Conservation (phyloP, 2,329 filamentous ascomycete species). For the Scytalidium lignicola region DNA sequence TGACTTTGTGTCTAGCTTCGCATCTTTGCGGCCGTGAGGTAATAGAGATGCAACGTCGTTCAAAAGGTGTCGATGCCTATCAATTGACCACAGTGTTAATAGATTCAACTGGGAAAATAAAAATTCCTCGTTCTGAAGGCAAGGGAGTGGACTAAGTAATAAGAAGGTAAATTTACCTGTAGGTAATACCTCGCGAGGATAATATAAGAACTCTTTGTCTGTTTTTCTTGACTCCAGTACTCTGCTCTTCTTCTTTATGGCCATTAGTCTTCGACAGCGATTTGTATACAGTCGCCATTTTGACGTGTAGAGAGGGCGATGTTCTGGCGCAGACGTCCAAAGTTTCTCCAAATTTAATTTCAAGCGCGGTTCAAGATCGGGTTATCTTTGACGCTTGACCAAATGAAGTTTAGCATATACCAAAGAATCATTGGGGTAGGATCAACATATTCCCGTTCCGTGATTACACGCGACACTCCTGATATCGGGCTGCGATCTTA, state of each 20-base stretch:
- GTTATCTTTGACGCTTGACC: neutral
- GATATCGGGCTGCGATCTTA: neutral
- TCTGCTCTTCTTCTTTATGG: constrained; percentile 44
- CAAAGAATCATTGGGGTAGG: neutral
- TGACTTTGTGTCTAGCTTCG: constrained; percentile 94
- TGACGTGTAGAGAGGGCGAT: constrained; percentile 18
- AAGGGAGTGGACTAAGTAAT: neutral
- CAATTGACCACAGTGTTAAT: neutral
- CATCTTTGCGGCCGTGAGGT: constrained; percentile 89
- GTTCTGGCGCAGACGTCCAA: constrained; percentile 18
- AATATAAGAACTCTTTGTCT: constrained; percentile 81
- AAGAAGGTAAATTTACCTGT: constrained; percentile 48
- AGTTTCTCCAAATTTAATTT: constrained; percentile 2
- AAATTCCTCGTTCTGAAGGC: no score
- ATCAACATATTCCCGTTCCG: neutral
- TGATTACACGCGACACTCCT: constrained; percentile 16
- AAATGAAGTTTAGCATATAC: neutral
- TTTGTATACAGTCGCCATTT: constrained; percentile 72
- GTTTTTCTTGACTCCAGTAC: constrained; percentile 53
- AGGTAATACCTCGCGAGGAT: constrained; percentile 87
- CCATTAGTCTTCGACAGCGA: constrained; percentile 58
- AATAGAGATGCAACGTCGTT: constrained; percentile 85
- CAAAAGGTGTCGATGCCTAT: constrained; percentile 85
- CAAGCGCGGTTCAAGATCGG: neutral
- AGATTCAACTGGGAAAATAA: constrained; percentile 1